Conservation (phyloP, 441 rosid species). For the Gossypium laxum region DNA sequence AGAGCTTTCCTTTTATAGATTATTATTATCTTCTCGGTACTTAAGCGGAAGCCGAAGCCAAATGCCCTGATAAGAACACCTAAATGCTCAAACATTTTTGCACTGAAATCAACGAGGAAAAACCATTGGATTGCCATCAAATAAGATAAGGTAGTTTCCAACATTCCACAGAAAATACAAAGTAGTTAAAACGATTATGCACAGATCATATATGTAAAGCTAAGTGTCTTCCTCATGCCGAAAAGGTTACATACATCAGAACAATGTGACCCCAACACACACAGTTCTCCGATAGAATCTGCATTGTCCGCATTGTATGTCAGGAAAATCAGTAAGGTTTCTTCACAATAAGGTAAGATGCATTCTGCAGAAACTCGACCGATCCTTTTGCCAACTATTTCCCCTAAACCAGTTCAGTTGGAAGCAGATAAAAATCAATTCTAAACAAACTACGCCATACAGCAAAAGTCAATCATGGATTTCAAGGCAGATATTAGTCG, state of each 20-base stretch:
- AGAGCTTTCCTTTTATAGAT: too few species aligned
- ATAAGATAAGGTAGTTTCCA: neutral
- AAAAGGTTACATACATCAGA: neutral
- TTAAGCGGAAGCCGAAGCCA: neutral
- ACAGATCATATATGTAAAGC: neutral
- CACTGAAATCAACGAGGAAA: neutral
- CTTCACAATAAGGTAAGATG: neutral
- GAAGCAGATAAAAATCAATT: constrained; percentile 14
- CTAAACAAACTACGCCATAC: constrained; percentile 7
- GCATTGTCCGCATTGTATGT: neutral
- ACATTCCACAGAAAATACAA: neutral
- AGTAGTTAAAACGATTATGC: neutral
- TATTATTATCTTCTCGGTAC: too few species aligned
- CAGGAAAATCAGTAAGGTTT: neutral
- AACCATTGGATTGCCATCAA: neutral
- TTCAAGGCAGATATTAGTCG: constrained; percentile 1
- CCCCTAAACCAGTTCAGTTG: neutral
- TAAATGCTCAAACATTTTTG: neutral
- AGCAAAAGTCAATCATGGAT: constrained; percentile 17
- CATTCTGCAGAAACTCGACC: neutral
- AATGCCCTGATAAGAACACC: neutral
- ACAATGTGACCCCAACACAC: neutral
- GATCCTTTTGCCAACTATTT: neutral
- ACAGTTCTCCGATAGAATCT: neutral
- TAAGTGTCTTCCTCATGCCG: neutral